Base-by-base conservation (phyloP, 2,329 filamentous ascomycete species). In the Fusarium penzigii region DNA sequence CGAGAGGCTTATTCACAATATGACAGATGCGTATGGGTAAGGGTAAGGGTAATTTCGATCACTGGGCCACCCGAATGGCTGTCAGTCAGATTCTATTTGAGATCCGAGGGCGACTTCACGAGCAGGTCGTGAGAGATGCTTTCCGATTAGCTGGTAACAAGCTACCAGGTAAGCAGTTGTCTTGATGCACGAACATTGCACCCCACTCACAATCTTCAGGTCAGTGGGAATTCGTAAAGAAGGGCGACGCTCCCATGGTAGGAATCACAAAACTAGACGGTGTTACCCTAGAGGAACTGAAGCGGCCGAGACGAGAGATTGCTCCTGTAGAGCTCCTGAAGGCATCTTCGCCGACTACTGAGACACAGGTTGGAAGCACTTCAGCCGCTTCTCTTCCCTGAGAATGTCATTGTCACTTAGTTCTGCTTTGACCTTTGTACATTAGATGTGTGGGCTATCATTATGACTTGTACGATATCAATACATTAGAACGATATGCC, bases 31-130 rank as follows among this genome's bases (percentile, higher is more conserved):
- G 94, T 83, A 99, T 99, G 95, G 94, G 94, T 72, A 99, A 97
- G 76, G 94, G 94, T 75, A 99, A 99, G 72, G 94, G 94, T 64
- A 89, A 87, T 57, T 97, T 99, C 69, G 94, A 99, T 71, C 90
- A 96, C 69, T 99, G 94, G 94, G 92, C 93, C 5, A 85, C 89
- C 17, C 86, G 93, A 72, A 86, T 97, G 62, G 86, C 91, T 9
- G 90, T 97, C 46, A 96, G 89, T 74, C 90, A 94, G 71, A 85
- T 99, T 44, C 78, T 97, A 17, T 95, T 99, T 63, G 94, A 99
- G 75, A 76, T 99, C 62, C 92, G 91, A 73, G 94, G 94, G 42
- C 84, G 92, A 64, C 69, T 97, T 58, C 94, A 99, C 82, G 94
- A 99, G 78, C 90, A 96, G 76, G 86, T 99, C 59, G 92, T 90